These are phyloP conservation scores for Saccharomyces paradoxus DNA, from an alignment of 805 yeast genomes.

Conservation along the genomic window DNA sequence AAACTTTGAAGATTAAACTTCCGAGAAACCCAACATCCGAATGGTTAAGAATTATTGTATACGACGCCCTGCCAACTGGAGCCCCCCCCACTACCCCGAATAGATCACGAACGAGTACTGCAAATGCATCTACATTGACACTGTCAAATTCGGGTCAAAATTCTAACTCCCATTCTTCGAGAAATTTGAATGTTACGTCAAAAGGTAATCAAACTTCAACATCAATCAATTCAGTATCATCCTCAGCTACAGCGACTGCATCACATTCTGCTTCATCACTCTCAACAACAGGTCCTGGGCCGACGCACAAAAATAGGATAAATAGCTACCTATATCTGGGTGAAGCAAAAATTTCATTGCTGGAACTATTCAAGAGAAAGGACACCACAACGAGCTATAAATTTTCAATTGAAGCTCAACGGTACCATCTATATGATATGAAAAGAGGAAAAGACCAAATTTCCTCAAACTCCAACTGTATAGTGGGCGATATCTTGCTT, in stretches of 20 bases:
- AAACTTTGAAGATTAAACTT: slow-evolving; percentile 20
- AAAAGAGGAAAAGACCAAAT: slow-evolving; percentile 9
- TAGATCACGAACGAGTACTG: neutral
- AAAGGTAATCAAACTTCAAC: slow-evolving; percentile 2
- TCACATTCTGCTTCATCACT: neutral
- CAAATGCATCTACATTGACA: neutral
- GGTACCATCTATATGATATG: slow-evolving; percentile 25
- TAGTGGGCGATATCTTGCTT: slow-evolving; percentile 22
- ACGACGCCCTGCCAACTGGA: slow-evolving; percentile 20
- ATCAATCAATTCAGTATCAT: neutral
- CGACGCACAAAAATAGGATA: slow-evolving; percentile 1
- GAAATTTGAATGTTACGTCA: neutral
- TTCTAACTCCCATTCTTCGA: neutral
- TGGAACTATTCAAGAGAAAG: slow-evolving; percentile 20
- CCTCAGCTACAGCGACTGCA: neutral
- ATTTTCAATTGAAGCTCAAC: slow-evolving; percentile 13
- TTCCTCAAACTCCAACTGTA: neutral
- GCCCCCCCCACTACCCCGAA: slow-evolving; percentile 2
- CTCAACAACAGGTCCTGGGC: neutral
- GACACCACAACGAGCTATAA: slow-evolving; percentile 13
- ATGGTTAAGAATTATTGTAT: slow-evolving; percentile 23
- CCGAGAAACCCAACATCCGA: slow-evolving; percentile 23
- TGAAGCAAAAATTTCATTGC: slow-evolving; percentile 23
- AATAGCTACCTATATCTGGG: slow-evolving; percentile 24
- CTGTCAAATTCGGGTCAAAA: neutral